phyloP scores from a whole-genome alignment of 2,329 filamentous ascomycete genomes.

The Neodidymelliopsis sp. region DNA sequence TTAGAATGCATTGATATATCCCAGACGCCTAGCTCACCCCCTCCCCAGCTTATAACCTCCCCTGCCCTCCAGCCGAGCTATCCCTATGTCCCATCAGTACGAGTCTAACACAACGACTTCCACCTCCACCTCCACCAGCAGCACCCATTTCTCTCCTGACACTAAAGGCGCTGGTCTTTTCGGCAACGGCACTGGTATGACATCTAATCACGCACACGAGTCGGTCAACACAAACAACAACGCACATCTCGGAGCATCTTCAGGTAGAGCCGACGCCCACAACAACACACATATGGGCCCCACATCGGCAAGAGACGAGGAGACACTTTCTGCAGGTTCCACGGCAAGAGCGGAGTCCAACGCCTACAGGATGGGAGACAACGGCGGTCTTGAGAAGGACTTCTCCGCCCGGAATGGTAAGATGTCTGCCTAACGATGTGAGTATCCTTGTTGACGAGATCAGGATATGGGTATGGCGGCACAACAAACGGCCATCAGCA shows the following conservation, averaged over 20 bases:
- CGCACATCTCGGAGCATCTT: constrained; percentile 21
- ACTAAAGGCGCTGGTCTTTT: constrained; percentile 15
- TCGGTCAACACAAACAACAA: constrained; percentile 22
- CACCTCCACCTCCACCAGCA: constrained; percentile 7
- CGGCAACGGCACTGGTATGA: constrained; percentile 25
- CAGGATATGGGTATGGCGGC: constrained; percentile 26
- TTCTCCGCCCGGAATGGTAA: constrained; percentile 47
- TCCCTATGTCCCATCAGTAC: constrained; percentile 19
- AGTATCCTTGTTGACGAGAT: not conserved
- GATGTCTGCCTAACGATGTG: not conserved
- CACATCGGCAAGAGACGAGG: constrained; percentile 30
- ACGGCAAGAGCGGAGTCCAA: constrained; percentile 33
- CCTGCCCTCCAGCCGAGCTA: constrained; percentile 10
- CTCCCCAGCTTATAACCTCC: constrained; percentile 22
- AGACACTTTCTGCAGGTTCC: constrained; percentile 36
- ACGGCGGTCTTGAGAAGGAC: constrained; percentile 53
- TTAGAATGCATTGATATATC: constrained; percentile 20
- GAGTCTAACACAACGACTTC: constrained; percentile 15
- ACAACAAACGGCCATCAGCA: constrained; percentile 29
- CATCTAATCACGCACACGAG: constrained; percentile 16
- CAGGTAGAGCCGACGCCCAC: constrained; percentile 16
- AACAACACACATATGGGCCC: constrained; percentile 31
- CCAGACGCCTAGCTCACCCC: constrained; percentile 10
- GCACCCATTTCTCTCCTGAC: constrained; percentile 1
- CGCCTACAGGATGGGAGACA: constrained; percentile 27